Conservation (phyloP, 306 rosid species). For the Luffa aegyptiaca region DNA sequence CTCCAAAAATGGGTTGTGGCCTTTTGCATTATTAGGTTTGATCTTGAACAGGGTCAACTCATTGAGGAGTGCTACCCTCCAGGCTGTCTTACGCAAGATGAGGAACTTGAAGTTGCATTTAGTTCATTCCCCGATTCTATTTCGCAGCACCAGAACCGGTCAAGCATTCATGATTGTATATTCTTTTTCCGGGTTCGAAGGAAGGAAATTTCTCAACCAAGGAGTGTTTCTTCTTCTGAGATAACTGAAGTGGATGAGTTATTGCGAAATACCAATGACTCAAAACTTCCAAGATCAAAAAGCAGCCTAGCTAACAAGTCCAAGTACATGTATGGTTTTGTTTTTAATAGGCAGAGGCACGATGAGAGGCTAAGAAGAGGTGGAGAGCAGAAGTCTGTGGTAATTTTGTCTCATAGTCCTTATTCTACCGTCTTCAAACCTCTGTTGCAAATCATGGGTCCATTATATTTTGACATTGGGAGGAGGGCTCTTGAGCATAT, state of each 20-base stretch:
- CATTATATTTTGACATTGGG: conserved; percentile 79
- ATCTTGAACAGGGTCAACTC: conserved; percentile 91
- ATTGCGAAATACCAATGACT: conserved; percentile 20
- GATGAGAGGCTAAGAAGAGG: conserved; percentile 92
- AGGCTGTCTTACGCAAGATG: conserved; percentile 53
- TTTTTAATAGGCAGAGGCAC: conserved; percentile 87
- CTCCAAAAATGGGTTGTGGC: conserved; percentile 66
- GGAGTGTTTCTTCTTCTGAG: conserved; percentile 29
- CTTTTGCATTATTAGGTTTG: conserved; percentile 72
- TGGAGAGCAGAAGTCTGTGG: conserved; percentile 97
- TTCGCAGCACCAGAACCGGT: conserved; percentile 79
- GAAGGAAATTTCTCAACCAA: conserved; percentile 23
- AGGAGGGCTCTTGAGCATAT: conserved; percentile 87
- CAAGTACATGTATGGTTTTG: conserved; percentile 75
- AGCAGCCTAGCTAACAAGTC: conserved; percentile 23
- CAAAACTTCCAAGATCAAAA: conserved; percentile 23
- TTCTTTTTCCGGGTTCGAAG: conserved; percentile 75
- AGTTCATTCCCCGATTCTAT: conserved; percentile 80
- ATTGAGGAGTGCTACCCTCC: conserved; percentile 91
- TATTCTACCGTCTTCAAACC: conserved; percentile 81
- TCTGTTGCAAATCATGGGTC: conserved; percentile 86
- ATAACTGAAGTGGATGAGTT: conserved; percentile 27
- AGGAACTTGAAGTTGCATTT: conserved; percentile 78
- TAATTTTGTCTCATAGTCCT: conserved; percentile 62
- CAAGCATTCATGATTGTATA: conserved; percentile 78